Percentiles rank a stretch among this genome's conserved stretches.
phyloP scores from a whole-genome alignment of 2,329 filamentous ascomycete species.

The Canariomyces notabilis region DNA sequence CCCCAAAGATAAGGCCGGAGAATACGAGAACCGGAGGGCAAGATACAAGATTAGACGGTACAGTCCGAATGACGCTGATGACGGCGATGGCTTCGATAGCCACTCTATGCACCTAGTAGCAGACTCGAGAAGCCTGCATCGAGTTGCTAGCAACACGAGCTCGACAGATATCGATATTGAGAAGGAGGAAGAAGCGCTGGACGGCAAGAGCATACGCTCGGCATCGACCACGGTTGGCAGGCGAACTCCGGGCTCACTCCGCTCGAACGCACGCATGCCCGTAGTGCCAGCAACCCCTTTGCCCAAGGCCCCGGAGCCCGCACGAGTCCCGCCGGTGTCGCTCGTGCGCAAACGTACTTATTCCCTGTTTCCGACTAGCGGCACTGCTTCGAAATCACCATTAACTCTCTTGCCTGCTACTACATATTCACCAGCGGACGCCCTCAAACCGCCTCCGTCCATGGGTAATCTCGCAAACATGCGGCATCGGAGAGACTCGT shows the following conservation, averaged over 20 bases:
- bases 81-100: constrained; percentile 26
- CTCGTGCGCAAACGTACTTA: constrained; percentile 35
- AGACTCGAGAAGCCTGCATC: constrained; percentile 27
- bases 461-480: constrained; percentile 37
- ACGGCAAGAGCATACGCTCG: constrained; percentile 24
- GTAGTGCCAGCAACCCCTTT: constrained; percentile 14
- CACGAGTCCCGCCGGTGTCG: constrained; percentile 24
- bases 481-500: constrained; percentile 55
- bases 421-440: constrained; percentile 38
- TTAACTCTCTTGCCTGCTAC: constrained; percentile 42
- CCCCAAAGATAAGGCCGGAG: constrained; percentile 41
- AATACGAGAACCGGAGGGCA: constrained; percentile 41
- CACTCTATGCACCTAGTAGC: constrained; percentile 34
- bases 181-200: constrained; percentile 31
- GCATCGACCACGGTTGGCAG: constrained; percentile 20
- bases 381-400: constrained; percentile 29
- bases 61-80: constrained; percentile 19
- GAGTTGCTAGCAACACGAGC: constrained; percentile 34
- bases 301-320: constrained; percentile 29
- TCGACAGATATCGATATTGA: constrained; percentile 27
- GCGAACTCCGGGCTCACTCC: constrained; percentile 31
- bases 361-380: constrained; percentile 35
- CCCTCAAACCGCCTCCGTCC: constrained; percentile 40
- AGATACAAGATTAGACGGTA: constrained; percentile 39
- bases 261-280: constrained; percentile 32